These are phyloP conservation scores for Colletotrichum tabaci DNA, from an alignment of 2,329 filamentous ascomycete species.

Conservation along the genomic window DNA sequence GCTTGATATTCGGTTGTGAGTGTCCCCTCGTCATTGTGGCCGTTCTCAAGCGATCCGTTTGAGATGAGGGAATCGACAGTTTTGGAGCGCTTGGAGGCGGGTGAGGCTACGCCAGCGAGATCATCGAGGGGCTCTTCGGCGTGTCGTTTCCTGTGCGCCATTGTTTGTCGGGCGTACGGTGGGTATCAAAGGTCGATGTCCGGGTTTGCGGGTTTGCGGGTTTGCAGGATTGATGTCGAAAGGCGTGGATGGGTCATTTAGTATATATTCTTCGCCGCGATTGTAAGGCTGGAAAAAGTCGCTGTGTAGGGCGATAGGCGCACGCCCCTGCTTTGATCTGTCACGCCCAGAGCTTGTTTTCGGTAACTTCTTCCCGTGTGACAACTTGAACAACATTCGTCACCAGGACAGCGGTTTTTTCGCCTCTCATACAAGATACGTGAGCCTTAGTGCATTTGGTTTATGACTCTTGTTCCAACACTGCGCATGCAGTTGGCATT, in stretches of 20 bases:
- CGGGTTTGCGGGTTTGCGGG: constrained; percentile 1
- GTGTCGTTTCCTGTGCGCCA: constrained; percentile 63
- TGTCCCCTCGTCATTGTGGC: constrained; percentile 45
- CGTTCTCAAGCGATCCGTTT: constrained; percentile 54
- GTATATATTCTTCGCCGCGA: not conserved
- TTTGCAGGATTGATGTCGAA: constrained; percentile 8
- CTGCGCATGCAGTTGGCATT: not conserved
- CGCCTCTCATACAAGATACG: too few relatives aligned
- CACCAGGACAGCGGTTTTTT: not conserved
- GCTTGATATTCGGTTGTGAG: constrained; percentile 47
- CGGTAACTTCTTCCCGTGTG: not conserved
- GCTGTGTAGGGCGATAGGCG: constrained; percentile 18
- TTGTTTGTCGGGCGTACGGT: not conserved
- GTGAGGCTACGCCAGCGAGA: constrained; percentile 67
- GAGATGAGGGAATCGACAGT: constrained; percentile 58
- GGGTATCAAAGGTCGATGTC: not conserved
- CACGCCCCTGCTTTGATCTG: constrained; percentile 24
- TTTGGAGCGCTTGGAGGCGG: constrained; percentile 72
- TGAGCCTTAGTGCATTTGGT: too few relatives aligned
- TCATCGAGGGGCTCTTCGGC: constrained; percentile 74
- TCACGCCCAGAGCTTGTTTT: constrained; percentile 34
- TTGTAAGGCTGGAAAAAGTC: constrained; percentile 36
- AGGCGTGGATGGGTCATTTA: constrained; percentile 1
- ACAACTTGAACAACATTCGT: not conserved
- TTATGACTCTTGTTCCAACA: too few relatives aligned